phyloP scores from a whole-genome alignment of 257 asterid genomes.

The Nicotiana knightiana region DNA sequence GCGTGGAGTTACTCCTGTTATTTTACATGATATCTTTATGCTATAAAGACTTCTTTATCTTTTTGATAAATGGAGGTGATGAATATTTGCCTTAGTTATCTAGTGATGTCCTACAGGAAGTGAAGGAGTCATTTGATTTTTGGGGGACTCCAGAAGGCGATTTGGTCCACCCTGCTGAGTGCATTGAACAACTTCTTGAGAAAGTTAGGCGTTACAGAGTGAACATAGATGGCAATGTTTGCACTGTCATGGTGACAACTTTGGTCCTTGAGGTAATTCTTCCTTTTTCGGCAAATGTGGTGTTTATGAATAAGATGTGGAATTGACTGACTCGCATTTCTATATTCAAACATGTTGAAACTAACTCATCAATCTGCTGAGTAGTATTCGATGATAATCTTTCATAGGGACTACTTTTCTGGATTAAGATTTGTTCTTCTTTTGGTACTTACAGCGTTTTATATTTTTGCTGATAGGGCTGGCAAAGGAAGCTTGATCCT shows the following conservation, averaged over 20 bases:
- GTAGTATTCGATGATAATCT: background rate
- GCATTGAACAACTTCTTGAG: constrained; percentile 24
- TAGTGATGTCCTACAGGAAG: constrained; percentile 6
- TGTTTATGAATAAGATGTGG: background rate
- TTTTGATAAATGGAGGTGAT: background rate
- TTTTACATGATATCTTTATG: background rate
- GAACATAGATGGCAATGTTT: constrained; percentile 10
- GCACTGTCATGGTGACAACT: constrained; percentile 14
- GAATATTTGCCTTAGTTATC: background rate
- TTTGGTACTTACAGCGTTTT: background rate
- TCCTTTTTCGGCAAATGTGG: background rate
- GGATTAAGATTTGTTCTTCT: background rate
- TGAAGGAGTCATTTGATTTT: constrained; percentile 28
- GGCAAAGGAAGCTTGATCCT: constrained; percentile 27
- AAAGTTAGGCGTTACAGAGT: constrained; percentile 22
- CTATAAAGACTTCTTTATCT: background rate
- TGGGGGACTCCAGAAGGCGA: constrained; percentile 27
- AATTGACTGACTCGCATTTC: background rate
- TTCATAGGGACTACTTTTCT: background rate
- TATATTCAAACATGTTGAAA: background rate
- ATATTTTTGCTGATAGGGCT: constrained; percentile 6
- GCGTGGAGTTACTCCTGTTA: background rate
- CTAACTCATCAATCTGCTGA: background rate
- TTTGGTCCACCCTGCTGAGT: constrained; percentile 25
- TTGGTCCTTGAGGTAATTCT: constrained; percentile 24